These are phyloP conservation scores for Volvox africanus DNA, from an alignment of 139 green algal genomes.

Conservation along the genomic window DNA sequence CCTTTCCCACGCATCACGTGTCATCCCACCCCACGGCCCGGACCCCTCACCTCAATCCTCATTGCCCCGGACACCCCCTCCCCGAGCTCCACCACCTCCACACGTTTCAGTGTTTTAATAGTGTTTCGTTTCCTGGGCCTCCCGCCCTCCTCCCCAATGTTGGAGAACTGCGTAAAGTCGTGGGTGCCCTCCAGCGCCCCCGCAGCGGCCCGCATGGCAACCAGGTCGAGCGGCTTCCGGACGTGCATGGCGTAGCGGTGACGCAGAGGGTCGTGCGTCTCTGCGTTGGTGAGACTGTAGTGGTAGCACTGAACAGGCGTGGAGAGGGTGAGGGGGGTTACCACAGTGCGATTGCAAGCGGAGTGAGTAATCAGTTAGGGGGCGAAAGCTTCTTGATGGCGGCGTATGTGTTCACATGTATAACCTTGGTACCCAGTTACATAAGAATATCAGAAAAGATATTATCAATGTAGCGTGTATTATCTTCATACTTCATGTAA, in stretches of 20 bases:
- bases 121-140: slow-evolving; percentile 56
- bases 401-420: background rate
- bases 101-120: slow-evolving; percentile 69
- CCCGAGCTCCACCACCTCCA: slow-evolving; percentile 65
- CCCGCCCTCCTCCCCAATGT: slow-evolving; percentile 46
- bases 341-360: too few species aligned
- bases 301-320: slow-evolving; percentile 71
- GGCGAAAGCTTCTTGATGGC: background rate
- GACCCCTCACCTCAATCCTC: slow-evolving; percentile 28
- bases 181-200: slow-evolving; percentile 71
- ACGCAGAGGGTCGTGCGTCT: slow-evolving; percentile 61
- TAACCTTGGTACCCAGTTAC: too few species aligned
- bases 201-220: slow-evolving; percentile 62
- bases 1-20: too few species aligned
- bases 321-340: too few species aligned
- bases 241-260: slow-evolving; percentile 55
- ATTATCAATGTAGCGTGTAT: too few species aligned
- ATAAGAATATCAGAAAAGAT: too few species aligned
- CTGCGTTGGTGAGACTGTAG: slow-evolving; percentile 65
- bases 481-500: too few species aligned
- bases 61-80: background rate
- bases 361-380: too few species aligned
- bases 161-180: slow-evolving; percentile 84
- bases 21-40: too few species aligned
- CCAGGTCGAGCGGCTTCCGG: slow-evolving; percentile 59